phyloP scores from a whole-genome alignment of 1,284 basidiomycete genomes.

The Neolentinus lepideus region DNA sequence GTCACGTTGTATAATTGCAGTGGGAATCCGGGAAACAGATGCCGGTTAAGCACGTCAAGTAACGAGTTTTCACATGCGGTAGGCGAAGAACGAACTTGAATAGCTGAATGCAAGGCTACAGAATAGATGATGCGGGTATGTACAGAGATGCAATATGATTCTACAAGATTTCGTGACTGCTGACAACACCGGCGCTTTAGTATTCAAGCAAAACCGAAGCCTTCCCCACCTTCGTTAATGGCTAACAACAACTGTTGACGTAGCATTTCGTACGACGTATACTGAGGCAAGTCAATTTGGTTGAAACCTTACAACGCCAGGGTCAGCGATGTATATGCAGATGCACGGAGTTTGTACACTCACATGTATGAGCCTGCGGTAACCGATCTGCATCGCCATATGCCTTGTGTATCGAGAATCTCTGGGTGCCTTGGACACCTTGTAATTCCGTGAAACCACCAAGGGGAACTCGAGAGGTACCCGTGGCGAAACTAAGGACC shows the following conservation, averaged over 20 bases:
- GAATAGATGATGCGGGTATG: constrained; percentile 14
- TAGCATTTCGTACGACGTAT: constrained; percentile 91
- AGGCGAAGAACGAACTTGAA: background rate
- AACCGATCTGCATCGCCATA: constrained; percentile 83
- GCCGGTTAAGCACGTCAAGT: background rate
- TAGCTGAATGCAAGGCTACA: background rate
- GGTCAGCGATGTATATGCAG: constrained; percentile 7
- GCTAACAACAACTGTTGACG: constrained; percentile 83
- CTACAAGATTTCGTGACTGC: background rate
- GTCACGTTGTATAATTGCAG: background rate
- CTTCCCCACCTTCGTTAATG: constrained; percentile 90
- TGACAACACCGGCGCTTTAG: constrained; percentile 7
- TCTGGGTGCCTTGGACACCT: constrained; percentile 91
- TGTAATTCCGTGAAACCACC: constrained; percentile 91
- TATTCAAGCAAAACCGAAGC: constrained; percentile 74
- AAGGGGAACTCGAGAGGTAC: constrained; percentile 89
- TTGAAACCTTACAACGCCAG: constrained; percentile 54
- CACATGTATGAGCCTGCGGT: constrained; percentile 90
- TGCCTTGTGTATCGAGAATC: constrained; percentile 94
- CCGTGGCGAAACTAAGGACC: constrained; percentile 95
- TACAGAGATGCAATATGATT: constrained; percentile 24
- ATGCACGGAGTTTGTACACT: constrained; percentile 15
- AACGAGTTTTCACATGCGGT: background rate
- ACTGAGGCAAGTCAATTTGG: constrained; percentile 85
- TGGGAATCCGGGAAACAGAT: background rate